Evolutionary conservation across 345 rosid genomes (phyloP).

Genomic region (Brassica carinata): DNA sequence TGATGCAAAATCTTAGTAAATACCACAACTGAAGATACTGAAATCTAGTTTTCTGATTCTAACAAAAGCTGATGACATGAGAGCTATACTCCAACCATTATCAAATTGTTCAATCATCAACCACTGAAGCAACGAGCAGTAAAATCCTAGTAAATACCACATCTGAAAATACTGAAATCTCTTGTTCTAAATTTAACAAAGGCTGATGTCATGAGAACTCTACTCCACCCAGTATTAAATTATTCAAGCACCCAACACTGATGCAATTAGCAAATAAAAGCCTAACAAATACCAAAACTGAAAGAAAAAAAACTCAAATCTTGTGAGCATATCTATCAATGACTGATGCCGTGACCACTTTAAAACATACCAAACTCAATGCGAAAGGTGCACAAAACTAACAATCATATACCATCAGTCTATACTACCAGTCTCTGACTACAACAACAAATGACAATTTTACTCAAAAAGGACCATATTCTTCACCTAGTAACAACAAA

Average conservation of each 20-base stretch:
- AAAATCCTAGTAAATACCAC: neutral
- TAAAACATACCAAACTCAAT: neutral
- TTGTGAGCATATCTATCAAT: neutral
- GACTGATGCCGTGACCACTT: neutral
- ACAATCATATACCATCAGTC: neutral
- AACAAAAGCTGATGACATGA: neutral
- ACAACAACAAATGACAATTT: conserved; percentile 9
- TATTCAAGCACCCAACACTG: neutral
- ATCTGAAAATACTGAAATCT: neutral
- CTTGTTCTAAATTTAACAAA: neutral
- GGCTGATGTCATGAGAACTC: neutral
- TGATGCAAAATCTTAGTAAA: neutral
- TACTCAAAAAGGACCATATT: neutral
- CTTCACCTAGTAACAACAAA: conserved; percentile 3
- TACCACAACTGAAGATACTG: neutral
- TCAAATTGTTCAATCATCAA: neutral
- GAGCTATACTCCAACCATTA: neutral
- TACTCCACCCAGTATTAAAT: neutral
- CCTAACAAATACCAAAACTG: neutral
- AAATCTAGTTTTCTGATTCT: neutral
- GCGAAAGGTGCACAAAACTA: neutral
- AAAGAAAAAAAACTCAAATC: neutral
- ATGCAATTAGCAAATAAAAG: conserved; percentile 13
- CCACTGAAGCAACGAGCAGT: conserved; percentile 9
- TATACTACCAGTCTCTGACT: neutral